These are phyloP conservation scores for Monocercomonoides exilis DNA, from an alignment of 78 protist species.

Conservation along the genomic window DNA sequence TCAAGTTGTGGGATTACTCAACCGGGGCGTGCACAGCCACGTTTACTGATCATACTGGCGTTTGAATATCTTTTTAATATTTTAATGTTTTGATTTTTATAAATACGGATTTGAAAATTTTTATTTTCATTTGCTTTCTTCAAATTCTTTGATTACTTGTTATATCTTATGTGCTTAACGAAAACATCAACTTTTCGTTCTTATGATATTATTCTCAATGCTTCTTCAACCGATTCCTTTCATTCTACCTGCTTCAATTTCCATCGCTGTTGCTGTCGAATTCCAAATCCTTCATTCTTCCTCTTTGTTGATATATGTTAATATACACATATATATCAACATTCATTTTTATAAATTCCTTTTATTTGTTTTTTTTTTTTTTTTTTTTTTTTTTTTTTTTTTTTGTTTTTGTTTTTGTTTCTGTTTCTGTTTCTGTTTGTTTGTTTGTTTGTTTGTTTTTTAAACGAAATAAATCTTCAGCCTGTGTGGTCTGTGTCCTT, in stretches of 20 bases:
- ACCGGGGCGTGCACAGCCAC: conserved; percentile 31
- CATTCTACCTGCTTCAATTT: too few species aligned
- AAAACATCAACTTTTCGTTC: background rate
- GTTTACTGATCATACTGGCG: conserved; percentile 58
- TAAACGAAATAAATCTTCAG: background rate
- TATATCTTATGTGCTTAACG: background rate
- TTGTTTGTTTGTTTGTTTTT: too few species aligned
- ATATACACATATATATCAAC: background rate
- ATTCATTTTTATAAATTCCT: background rate
- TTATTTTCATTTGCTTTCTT: background rate
- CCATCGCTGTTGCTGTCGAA: too few species aligned
- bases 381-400: background rate
- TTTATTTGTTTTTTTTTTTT: background rate
- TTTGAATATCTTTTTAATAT: background rate
- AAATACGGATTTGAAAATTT: background rate
- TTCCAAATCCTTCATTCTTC: background rate
- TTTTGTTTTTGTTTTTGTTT: background rate
- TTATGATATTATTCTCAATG: background rate
- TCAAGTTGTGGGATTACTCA: conserved; percentile 67
- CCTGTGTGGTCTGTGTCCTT: conserved; percentile 59
- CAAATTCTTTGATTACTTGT: background rate
- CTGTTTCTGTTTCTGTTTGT: background rate
- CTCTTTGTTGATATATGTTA: background rate
- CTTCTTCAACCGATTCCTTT: too few species aligned
- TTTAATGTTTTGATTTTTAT: background rate